phyloP scores from a whole-genome alignment of 148 eudicot genomes.

The Persicaria maculosa region DNA sequence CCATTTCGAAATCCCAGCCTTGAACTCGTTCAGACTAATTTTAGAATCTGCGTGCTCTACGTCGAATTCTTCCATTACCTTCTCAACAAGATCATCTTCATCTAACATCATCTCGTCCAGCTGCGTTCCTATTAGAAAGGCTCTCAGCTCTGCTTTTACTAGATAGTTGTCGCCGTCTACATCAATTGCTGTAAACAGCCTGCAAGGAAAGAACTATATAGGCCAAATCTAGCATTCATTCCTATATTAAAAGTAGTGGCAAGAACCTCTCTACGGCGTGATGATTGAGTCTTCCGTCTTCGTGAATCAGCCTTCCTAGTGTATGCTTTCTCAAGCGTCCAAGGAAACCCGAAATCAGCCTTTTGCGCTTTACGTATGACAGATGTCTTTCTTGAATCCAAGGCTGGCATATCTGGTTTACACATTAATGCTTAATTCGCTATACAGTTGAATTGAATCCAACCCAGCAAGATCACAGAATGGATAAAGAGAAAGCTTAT shows the following conservation, averaged over 20 bases:
- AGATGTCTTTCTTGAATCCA: slow-evolving; percentile 56
- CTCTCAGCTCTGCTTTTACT: slow-evolving; percentile 54
- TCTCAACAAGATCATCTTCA: slow-evolving; percentile 44
- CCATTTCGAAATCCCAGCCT: slow-evolving; percentile 52
- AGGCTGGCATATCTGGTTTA: slow-evolving; percentile 70
- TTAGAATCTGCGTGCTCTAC: slow-evolving; percentile 27
- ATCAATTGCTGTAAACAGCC: slow-evolving; percentile 59
- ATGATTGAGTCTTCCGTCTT: slow-evolving; percentile 42
- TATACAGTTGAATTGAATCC: neutral
- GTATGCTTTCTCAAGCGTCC: slow-evolving; percentile 44
- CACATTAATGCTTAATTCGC: neutral
- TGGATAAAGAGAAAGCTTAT: neutral
- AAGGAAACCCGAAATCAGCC: slow-evolving; percentile 56
- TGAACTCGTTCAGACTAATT: slow-evolving; percentile 46
- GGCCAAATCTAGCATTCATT: too few relatives aligned
- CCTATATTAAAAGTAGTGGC: neutral
- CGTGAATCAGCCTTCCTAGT: slow-evolving; percentile 45
- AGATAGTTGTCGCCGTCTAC: slow-evolving; percentile 30
- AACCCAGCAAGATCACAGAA: neutral
- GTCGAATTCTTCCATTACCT: slow-evolving; percentile 65
- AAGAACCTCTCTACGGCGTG: slow-evolving; percentile 38
- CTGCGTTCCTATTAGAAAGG: slow-evolving; percentile 58
- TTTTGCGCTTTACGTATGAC: slow-evolving; percentile 57
- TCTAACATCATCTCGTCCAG: slow-evolving; percentile 47
- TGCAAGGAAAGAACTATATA: slow-evolving; percentile 40